Evolutionary conservation across 2,329 filamentous ascomycete species (phyloP).

Genomic region (Whalleya microplaca): DNA sequence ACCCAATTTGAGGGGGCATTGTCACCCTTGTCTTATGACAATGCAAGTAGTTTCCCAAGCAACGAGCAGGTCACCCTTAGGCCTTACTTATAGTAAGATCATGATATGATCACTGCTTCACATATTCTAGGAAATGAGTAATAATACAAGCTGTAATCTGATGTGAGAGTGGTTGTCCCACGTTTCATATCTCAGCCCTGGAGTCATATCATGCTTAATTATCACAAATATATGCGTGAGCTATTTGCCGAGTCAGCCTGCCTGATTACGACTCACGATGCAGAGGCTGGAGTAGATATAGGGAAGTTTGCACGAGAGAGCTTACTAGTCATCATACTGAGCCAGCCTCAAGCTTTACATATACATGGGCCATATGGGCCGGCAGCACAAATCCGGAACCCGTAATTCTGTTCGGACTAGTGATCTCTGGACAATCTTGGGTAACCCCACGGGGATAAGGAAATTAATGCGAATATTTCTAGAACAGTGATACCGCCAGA

Average conservation of each 20-base stretch:
- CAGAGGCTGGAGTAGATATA: neutral
- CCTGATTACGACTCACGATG: neutral
- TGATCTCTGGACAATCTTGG: too few relatives aligned
- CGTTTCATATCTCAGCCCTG: neutral
- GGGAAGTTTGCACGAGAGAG: neutral
- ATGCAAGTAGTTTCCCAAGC: neutral
- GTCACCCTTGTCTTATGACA: neutral
- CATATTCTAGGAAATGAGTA: neutral
- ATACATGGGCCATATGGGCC: too few relatives aligned
- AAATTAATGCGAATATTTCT: too few relatives aligned
- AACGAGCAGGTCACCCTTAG: neutral
- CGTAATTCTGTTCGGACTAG: too few relatives aligned
- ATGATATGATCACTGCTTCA: neutral
- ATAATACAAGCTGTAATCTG: neutral
- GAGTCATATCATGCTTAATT: neutral
- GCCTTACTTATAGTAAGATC: neutral
- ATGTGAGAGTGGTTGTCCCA: neutral
- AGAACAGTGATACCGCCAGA: too few relatives aligned
- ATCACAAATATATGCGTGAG: neutral
- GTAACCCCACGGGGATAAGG: too few relatives aligned
- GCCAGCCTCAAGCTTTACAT: too few relatives aligned
- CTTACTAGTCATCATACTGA: neutral
- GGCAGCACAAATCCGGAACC: too few relatives aligned
- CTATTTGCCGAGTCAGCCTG: neutral
- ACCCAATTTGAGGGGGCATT: conserved; percentile 53